These are phyloP conservation scores for Fraxinus nigra DNA, from an alignment of 305 asterid species.

Conservation along the genomic window DNA sequence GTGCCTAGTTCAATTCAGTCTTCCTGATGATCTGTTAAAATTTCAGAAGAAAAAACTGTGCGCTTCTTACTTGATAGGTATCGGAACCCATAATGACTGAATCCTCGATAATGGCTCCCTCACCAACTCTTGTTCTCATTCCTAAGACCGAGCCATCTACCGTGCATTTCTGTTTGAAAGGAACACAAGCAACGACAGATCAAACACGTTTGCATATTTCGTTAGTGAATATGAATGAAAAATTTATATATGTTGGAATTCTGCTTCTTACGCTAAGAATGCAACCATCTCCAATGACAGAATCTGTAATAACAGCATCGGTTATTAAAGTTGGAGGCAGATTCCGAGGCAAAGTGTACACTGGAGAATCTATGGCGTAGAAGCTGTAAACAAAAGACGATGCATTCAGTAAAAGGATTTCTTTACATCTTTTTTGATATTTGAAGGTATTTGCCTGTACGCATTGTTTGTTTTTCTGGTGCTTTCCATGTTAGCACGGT, in stretches of 20 bases:
- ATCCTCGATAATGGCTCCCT: slow-evolving; percentile 65
- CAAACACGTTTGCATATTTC: background rate
- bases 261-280: slow-evolving; percentile 56
- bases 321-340: slow-evolving; percentile 73
- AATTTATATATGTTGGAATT: background rate
- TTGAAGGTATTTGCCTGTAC: slow-evolving; percentile 43
- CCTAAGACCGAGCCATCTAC: slow-evolving; percentile 70
- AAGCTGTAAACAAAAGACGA: slow-evolving; percentile 43
- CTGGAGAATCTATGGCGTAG: slow-evolving; percentile 55
- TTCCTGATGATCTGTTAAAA: background rate
- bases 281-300: slow-evolving; percentile 76
- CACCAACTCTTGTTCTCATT: slow-evolving; percentile 61
- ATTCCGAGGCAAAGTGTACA: slow-evolving; percentile 78
- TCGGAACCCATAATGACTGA: slow-evolving; percentile 77
- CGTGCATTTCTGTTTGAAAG: slow-evolving; percentile 60
- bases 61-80: slow-evolving; percentile 50
- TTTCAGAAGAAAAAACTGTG: background rate
- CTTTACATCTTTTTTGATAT: slow-evolving; percentile 15
- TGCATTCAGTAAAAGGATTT: background rate
- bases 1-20: background rate
- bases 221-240: background rate
- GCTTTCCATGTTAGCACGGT: slow-evolving; percentile 65
- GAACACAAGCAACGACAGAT: background rate
- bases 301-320: slow-evolving; percentile 65
- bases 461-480: slow-evolving; percentile 42